Conservation (phyloP, 768 basidiomycete species). For the Pleurotus tuoliensis region DNA sequence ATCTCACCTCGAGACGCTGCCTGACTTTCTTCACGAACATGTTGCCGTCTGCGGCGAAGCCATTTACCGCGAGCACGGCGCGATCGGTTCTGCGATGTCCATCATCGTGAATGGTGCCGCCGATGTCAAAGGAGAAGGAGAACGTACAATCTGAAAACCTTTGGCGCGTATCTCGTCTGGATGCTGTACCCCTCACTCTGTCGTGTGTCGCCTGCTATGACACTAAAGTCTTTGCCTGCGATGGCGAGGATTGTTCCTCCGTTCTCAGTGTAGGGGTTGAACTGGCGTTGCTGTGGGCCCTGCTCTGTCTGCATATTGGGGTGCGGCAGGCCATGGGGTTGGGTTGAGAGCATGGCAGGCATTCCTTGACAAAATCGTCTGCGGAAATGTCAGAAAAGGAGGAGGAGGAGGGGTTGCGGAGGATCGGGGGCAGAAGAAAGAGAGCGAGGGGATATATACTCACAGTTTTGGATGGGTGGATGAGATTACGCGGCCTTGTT, state of each 20-base stretch:
- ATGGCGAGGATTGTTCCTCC: slow-evolving; percentile 97
- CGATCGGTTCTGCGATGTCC: slow-evolving; percentile 71
- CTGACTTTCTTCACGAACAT: slow-evolving; percentile 96
- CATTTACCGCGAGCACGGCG: slow-evolving; percentile 92
- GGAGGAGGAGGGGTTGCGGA: slow-evolving; percentile 18
- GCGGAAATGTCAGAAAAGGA: slow-evolving; percentile 16
- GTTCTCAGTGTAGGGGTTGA: slow-evolving; percentile 90
- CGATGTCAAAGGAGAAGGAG: background rate
- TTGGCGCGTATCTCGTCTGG: slow-evolving; percentile 95
- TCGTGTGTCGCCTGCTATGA: slow-evolving; percentile 94
- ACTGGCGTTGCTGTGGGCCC: slow-evolving; percentile 51
- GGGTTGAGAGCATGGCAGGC: slow-evolving; percentile 35
- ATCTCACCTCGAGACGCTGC: slow-evolving; percentile 87
- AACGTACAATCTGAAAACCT: slow-evolving; percentile 88
- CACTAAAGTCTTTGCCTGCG: slow-evolving; percentile 88
- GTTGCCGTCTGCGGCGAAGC: slow-evolving; percentile 96
- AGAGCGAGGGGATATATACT: slow-evolving; percentile 9
- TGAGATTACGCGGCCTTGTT: slow-evolving; percentile 30
- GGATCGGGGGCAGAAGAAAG: slow-evolving; percentile 24
- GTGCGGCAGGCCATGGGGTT: slow-evolving; percentile 9
- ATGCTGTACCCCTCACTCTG: slow-evolving; percentile 98
- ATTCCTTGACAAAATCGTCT: slow-evolving; percentile 17
- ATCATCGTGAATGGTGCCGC: slow-evolving; percentile 4
- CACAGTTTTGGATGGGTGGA: slow-evolving; percentile 26
- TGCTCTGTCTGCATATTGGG: slow-evolving; percentile 1